Evolutionary conservation across 768 basidiomycete genomes (phyloP).

Genomic region (Cystobasidium tubakii): DNA sequence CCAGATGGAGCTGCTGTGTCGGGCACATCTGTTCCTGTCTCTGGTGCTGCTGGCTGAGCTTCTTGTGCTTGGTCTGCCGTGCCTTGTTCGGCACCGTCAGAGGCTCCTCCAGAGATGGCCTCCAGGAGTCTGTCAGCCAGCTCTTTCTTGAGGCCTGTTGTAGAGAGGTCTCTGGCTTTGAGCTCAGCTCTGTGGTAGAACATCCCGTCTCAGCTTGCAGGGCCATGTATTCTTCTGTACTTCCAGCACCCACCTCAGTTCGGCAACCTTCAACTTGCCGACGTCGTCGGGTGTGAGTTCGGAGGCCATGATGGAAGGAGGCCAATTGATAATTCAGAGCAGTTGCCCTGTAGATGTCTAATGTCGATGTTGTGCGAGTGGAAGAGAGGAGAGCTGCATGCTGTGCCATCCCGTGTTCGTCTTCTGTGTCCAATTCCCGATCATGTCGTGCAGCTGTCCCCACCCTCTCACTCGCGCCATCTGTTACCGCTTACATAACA

Average conservation of each 20-base stretch:
- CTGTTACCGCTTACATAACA: background rate
- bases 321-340: background rate
- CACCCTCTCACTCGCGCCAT: too few species aligned
- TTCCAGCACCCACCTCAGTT: conserved; percentile 32
- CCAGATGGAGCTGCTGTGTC: background rate
- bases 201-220: conserved; percentile 18
- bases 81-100: background rate
- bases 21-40: background rate
- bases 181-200: conserved; percentile 35
- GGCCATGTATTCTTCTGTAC: too few species aligned
- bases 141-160: conserved; percentile 38
- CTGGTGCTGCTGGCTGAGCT: background rate
- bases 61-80: background rate
- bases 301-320: conserved; percentile 21
- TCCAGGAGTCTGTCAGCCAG: conserved; percentile 35
- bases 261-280: conserved; percentile 31
- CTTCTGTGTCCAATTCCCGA: too few species aligned
- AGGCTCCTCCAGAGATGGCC: background rate
- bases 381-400: too few species aligned
- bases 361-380: too few species aligned
- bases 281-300: conserved; percentile 31
- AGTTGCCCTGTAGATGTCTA: too few species aligned
- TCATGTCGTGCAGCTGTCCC: too few species aligned
- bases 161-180: conserved; percentile 29
- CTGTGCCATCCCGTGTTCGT: too few species aligned